Evolutionary conservation across 2,329 filamentous ascomycete species (phyloP), one percentile per base, ranked within the genome.

Genomic region (Pyricularia sp.): DNA sequence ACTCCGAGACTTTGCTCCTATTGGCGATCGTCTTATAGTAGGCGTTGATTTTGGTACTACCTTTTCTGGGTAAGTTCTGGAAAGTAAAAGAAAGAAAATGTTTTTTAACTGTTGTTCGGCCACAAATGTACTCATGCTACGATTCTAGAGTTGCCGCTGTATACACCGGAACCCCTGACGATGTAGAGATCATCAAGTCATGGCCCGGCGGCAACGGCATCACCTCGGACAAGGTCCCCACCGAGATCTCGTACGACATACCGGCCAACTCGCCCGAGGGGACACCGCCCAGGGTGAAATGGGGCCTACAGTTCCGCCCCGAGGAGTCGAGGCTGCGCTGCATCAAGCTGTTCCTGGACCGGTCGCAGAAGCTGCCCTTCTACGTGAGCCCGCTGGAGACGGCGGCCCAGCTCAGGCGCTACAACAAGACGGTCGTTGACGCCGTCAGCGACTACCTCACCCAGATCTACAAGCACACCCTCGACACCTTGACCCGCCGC

Each of bases 11-110:
- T 80, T 83, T 69, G 78, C 82, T 33, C 80, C 84, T 12, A 76
- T 83, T 65, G 84, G 80, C 72, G 90, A 92, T 75, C 84, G 89
- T 68, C 79, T 93, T 72, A 91, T 93, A 73, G 90, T 94, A 42
- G 92, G 91, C 9, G 87, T 94, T 9, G 92, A 94, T 77, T 94
- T 94, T 80, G 92, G 92, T 17, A 94, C 92, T n/a, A 94, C 91
- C 1, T 94, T 92, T 76, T 92, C 89, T 63, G 91, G 90, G 87
- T 90, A 79, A 81, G 86, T 83, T 83, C 11, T 55, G 25, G n/a
- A 58, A 58, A 25, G 26, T 28, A 30, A 63, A 20, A 25, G 3
- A 25, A 59, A 6, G 25, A 25, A 5, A 23, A 12, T 59, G 9
- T 23, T 25, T 26, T 25, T 23, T n/a, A n/a, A 11, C n/a, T 25